phyloP scores from a whole-genome alignment of 169 alveolate species.

The Ichthyophthirius multifiliis region DNA sequence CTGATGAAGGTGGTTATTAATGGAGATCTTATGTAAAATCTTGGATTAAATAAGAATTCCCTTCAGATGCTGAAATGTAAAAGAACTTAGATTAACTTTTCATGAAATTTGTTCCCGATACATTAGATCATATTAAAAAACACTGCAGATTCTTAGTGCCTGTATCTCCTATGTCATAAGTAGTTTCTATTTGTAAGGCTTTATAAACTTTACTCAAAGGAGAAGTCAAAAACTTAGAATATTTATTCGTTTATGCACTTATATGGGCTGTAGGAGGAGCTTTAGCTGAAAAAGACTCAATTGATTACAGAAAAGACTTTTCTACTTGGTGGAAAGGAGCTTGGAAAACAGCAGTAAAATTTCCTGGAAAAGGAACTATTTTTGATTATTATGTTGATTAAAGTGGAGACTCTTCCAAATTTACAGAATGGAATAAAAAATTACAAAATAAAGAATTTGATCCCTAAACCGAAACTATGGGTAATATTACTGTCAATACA shows the following conservation, averaged over 20 bases:
- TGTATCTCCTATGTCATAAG: conserved; percentile 79
- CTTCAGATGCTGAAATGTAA: conserved; percentile 78
- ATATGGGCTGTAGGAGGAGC: conserved; percentile 95
- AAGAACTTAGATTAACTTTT: conserved; percentile 85
- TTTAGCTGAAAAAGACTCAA: conserved; percentile 93
- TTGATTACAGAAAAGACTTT: conserved; percentile 91
- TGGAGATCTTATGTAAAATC: conserved; percentile 93
- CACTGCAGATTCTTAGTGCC: conserved; percentile 88
- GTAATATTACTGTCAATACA: conserved; percentile 87
- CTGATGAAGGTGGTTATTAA: conserved; percentile 90
- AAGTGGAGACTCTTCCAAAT: conserved; percentile 73
- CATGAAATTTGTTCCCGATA: conserved; percentile 91
- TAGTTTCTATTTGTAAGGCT: conserved; percentile 83
- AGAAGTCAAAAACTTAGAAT: conserved; percentile 90
- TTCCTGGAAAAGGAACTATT: conserved; percentile 94
- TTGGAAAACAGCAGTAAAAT: conserved; percentile 92
- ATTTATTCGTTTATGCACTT: conserved; percentile 91
- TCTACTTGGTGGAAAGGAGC: conserved; percentile 94
- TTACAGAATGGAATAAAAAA: conserved; percentile 88
- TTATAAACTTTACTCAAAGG: conserved; percentile 81
- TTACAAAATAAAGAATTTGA: conserved; percentile 38
- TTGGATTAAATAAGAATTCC: conserved; percentile 90
- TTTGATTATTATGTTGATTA: conserved; percentile 93
- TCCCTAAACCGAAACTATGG: conserved; percentile 64
- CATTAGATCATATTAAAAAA: conserved; percentile 84